Conservation (phyloP, 352 stramenopile genomes). For the Elongisporangium undulatum region DNA sequence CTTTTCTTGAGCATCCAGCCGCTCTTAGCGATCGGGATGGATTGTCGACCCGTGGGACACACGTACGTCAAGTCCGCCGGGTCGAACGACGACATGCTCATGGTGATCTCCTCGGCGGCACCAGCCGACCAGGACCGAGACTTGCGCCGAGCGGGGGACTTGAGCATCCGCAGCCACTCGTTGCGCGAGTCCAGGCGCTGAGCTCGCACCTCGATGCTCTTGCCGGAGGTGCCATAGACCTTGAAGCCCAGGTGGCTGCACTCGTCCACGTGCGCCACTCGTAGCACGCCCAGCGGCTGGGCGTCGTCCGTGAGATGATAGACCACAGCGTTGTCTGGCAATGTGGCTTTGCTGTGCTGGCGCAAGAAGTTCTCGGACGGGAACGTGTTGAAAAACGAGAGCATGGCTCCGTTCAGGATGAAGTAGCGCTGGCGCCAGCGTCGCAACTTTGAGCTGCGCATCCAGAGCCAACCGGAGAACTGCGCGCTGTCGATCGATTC, state of each 20-base stretch:
- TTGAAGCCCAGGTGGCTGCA: conserved; percentile 60
- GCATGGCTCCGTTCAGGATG: conserved; percentile 56
- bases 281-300: conserved; percentile 56
- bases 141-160: conserved; percentile 52
- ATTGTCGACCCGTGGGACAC: conserved; percentile 54
- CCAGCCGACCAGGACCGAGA: conserved; percentile 59
- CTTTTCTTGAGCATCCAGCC: conserved; percentile 67
- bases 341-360: conserved; percentile 23
- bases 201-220: conserved; percentile 64
- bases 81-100: conserved; percentile 56
- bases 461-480: conserved; percentile 82
- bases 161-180: conserved; percentile 58
- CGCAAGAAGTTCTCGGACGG: conserved; percentile 70
- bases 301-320: conserved; percentile 50
- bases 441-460: conserved; percentile 50
- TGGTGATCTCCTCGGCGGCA: conserved; percentile 39
- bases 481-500: conserved; percentile 52
- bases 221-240: conserved; percentile 61
- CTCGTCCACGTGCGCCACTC: conserved; percentile 70
- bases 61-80: conserved; percentile 39
- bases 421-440: conserved; percentile 78
- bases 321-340: conserved; percentile 7
- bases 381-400: conserved; percentile 71
- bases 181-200: conserved; percentile 59
- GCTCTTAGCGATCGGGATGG: conserved; percentile 50